Percentiles rank a stretch among this genome's conserved stretches.
Evolutionary conservation across 1,139 yeast genomes (phyloP).

Genomic region (Kodamaea fungicola): DNA sequence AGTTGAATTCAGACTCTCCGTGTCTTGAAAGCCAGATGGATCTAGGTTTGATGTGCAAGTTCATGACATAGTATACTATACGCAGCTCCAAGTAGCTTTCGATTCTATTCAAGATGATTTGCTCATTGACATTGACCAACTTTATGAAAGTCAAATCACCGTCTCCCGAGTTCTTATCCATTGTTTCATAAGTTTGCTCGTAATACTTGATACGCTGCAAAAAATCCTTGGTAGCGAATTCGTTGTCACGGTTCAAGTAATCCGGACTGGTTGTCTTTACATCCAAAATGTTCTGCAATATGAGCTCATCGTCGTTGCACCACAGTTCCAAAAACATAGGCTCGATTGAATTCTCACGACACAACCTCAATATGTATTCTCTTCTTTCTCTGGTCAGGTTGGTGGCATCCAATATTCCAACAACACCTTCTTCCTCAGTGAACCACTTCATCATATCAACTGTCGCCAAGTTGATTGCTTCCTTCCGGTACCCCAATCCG

Average conservation of each 20-base stretch:
- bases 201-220: slow-evolving; percentile 69
- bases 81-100: slow-evolving; percentile 88
- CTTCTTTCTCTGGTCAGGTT: slow-evolving; percentile 74
- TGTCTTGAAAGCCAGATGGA: slow-evolving; percentile 92
- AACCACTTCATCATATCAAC: slow-evolving; percentile 91
- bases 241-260: slow-evolving; percentile 68
- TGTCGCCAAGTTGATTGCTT: slow-evolving; percentile 71
- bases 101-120: slow-evolving; percentile 81
- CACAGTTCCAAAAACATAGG: slow-evolving; percentile 91
- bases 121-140: slow-evolving; percentile 81
- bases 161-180: slow-evolving; percentile 50
- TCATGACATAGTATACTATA: slow-evolving; percentile 94
- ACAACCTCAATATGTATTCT: slow-evolving; percentile 56
- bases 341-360: slow-evolving; percentile 68
- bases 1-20: slow-evolving; percentile 89
- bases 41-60: slow-evolving; percentile 87
- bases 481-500: slow-evolving; percentile 58
- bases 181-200: slow-evolving; percentile 71
- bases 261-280: slow-evolving; percentile 89
- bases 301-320: slow-evolving; percentile 79
- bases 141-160: slow-evolving; percentile 77
- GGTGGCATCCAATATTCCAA: slow-evolving; percentile 89
- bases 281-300: slow-evolving; percentile 76
- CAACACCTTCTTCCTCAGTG: slow-evolving; percentile 73
- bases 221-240: slow-evolving; percentile 70